Evolutionary conservation across 2,329 filamentous ascomycete species (phyloP), one percentile per base, ranked within the genome.

Genomic region (Calonectria ilicicola): DNA sequence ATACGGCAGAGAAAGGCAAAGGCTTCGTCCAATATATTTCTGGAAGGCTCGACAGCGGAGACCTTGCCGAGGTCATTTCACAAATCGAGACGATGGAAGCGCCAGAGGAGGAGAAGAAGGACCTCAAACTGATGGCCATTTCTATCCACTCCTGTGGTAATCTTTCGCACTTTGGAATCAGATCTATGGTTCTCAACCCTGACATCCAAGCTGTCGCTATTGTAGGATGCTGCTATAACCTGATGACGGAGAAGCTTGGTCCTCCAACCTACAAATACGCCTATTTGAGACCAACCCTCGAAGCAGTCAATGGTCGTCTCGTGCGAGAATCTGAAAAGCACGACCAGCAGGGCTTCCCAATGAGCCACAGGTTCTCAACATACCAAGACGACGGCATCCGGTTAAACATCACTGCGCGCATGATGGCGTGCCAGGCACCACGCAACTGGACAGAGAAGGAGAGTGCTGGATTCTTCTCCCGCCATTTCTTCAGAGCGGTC

Each of bases 131-230:
- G 44, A 95, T 98, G 93, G 94, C 96, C 19, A 93, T 98, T 35
- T 98, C 97, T 0, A 94, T 99, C 21, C 97, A 99, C 83, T 98
- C 96, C 0, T 99, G 97, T 81, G 97, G 97, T 32, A 98, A 99
- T 78, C 91, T 99, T n/a, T 94, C 97, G 0, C 97, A 99, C 83
- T 96, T 97, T 81, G 97, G 94, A 12, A 93, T 99, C 70, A 92
- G 95, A 17, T 97, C 96, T 0, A 89, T 99, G 23, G 85, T 96
- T 2, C 85, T 97, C 70, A 98, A 98, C 81, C 93, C 94, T 0
- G 90, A 92, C 5, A 96, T 98, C 68, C 91, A 92, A 38, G 95
- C 95, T n/a, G 93, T 98, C 26, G 96, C 96, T 70, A 96, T 99
- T 81, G 95, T 99, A 72, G 97, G 97, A 58, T 99, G 97, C 87